Conservation (phyloP, 2,329 filamentous ascomycete genomes). For the Trichoderma citrinoviride region DNA sequence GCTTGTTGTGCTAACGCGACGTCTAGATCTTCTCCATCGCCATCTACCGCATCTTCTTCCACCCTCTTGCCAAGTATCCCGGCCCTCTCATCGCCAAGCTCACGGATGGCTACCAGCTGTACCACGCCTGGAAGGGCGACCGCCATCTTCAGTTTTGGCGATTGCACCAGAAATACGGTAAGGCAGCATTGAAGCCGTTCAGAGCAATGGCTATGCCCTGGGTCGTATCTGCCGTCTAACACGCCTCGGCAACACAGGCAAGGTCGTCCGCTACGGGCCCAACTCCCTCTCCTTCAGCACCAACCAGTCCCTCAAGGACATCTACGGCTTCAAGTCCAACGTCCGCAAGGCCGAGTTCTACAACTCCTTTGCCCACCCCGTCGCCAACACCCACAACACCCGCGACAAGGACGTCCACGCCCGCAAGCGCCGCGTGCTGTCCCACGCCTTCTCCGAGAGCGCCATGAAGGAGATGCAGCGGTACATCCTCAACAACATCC, state of each 20-base stretch:
- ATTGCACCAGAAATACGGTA: slow-evolving; percentile 69
- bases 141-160: slow-evolving; percentile 71
- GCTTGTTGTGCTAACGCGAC: background rate
- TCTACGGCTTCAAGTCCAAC: slow-evolving; percentile 63
- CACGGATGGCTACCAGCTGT: slow-evolving; percentile 64
- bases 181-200: slow-evolving; percentile 20
- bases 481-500: slow-evolving; percentile 63
- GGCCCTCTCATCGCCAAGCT: slow-evolving; percentile 62
- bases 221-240: background rate
- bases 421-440: slow-evolving; percentile 67
- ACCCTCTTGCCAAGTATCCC: slow-evolving; percentile 63
- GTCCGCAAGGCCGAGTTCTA: slow-evolving; percentile 71
- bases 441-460: slow-evolving; percentile 67
- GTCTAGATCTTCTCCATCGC: slow-evolving; percentile 41
- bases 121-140: slow-evolving; percentile 72
- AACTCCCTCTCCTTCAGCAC: slow-evolving; percentile 78
- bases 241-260: slow-evolving; percentile 39
- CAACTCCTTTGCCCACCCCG: slow-evolving; percentile 68
- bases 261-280: slow-evolving; percentile 74
- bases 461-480: slow-evolving; percentile 67
- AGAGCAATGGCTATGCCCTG: background rate
- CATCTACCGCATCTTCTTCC: slow-evolving; percentile 60
- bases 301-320: slow-evolving; percentile 62
- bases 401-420: slow-evolving; percentile 68
- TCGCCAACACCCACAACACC: slow-evolving; percentile 69